Conservation (phyloP, 306 rosid genomes). For the Cucurbita argyrosperma region DNA sequence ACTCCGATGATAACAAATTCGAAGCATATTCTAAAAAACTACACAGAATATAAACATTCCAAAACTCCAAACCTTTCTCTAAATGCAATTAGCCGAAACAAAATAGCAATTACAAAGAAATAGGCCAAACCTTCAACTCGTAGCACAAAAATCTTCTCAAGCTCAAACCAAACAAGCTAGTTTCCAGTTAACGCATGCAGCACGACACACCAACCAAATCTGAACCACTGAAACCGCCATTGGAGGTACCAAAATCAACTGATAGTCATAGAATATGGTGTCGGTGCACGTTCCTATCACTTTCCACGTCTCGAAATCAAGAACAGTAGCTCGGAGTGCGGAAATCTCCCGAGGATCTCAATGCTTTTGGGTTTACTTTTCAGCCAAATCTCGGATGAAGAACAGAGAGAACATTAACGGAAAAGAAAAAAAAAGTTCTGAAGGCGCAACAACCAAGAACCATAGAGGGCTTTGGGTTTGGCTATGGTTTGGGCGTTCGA, state of each 20-base stretch:
- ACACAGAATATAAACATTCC: background rate
- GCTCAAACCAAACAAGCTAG: slow-evolving; percentile 3
- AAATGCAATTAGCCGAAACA: background rate
- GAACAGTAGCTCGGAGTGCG: background rate
- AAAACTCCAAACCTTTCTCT: background rate
- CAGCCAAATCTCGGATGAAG: slow-evolving; percentile 17
- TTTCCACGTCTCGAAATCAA: background rate
- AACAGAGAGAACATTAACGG: slow-evolving; percentile 18
- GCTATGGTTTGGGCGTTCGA: background rate
- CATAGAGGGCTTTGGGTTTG: background rate
- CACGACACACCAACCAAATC: slow-evolving; percentile 4
- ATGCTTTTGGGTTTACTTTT: slow-evolving; percentile 3
- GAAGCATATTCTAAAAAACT: slow-evolving; percentile 8
- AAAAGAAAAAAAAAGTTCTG: background rate
- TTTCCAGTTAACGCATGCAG: background rate
- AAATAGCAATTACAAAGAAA: background rate
- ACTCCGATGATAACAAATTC: background rate
- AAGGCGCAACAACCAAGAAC: background rate
- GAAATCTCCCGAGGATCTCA: slow-evolving; percentile 16
- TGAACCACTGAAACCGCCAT: slow-evolving; percentile 5
- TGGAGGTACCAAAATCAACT: slow-evolving; percentile 5
- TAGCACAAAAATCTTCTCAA: background rate
- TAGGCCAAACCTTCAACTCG: background rate
- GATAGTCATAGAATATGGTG: slow-evolving; percentile 26
- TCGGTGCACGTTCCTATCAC: slow-evolving; percentile 28